Evolutionary conservation across 352 stramenopile genomes (phyloP), one percentile per base, ranked within the genome.

Genomic region (Phytopythium montanum): DNA sequence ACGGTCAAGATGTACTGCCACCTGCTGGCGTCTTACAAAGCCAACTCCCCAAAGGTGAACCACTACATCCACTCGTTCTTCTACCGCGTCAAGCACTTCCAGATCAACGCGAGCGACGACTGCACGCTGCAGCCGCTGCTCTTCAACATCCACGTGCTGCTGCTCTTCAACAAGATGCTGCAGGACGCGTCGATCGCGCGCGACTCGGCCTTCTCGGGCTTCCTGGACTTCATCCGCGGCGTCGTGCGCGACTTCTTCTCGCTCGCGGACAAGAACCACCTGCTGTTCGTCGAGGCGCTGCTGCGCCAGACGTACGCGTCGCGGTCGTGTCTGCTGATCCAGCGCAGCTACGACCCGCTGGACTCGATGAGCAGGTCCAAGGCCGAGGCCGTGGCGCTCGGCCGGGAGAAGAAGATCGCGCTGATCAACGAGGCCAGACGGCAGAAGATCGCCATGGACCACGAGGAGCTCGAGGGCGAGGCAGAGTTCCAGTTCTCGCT

Each of bases 31-130:
- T 61, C 75, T 45, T 94, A 96, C 53, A 83, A 84, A 42, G 81
- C 81, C 19, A 96, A 96, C 60, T 83, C 56, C 38, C 53, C 76
- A 39, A 92, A 92, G 65, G 80, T 96, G 60, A 96, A 96, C 52
- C 87, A 96, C 64, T 96, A 92, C 77, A 80, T 96, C 25, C 83
- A 94, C 69, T 90, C 85, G 25, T 94, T 94, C 54, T 90, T 96
- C 50, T 94, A 94, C 52, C 85, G 85, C 19, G 81, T 76, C 28
- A 91, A 90, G 44, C 75, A 92, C 58, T 95, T 95, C 60, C 69
- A 83, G 58, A 84, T 95, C 62, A 72, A 83, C 38, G 66, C 79
- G 53, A 73, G 86, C 52, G 77, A 94, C 26, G 66, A 88, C 21
- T 89, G 76, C 73, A 94, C 86, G 19, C 87, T 92, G 81, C 83